These are phyloP conservation scores for Scutellaria minor DNA, from an alignment of 257 asterid genomes.

Conservation along the genomic window DNA sequence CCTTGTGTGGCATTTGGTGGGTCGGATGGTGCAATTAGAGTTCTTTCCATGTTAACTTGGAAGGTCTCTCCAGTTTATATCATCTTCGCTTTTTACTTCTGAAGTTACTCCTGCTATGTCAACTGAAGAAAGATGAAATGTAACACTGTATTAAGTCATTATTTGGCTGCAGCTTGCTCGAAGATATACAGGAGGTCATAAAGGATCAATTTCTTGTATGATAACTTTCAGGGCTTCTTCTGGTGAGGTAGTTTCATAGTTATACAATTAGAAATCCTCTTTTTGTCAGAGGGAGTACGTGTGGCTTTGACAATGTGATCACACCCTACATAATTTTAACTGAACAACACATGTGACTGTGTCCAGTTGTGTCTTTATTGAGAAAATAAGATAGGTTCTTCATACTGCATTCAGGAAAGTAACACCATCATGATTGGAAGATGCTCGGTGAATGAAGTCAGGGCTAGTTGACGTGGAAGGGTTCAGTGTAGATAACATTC, in stretches of 20 bases:
- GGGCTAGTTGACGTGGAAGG: too few species aligned
- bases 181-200: conserved; percentile 97
- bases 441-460: background rate
- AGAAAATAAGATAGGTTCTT: conserved; percentile 10
- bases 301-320: conserved; percentile 5
- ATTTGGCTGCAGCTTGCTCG: conserved; percentile 74
- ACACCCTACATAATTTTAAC: background rate
- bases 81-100: conserved; percentile 21
- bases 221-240: conserved; percentile 92
- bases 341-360: background rate
- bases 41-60: conserved; percentile 97
- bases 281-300: background rate
- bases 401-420: conserved; percentile 7
- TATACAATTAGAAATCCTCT: conserved; percentile 5
- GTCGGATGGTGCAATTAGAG: conserved; percentile 94
- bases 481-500: too few species aligned
- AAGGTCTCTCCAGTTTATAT: conserved; percentile 58
- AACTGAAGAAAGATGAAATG: conserved; percentile 10
- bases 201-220: conserved; percentile 90
- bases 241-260: conserved; percentile 71
- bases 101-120: conserved; percentile 20
- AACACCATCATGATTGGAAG: background rate
- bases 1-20: conserved; percentile 98
- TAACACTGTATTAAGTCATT: conserved; percentile 23
- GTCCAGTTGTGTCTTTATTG: background rate